These are phyloP conservation scores for Calonectria henricotiae DNA, from an alignment of 2,329 filamentous ascomycete species.

Conservation along the genomic window DNA sequence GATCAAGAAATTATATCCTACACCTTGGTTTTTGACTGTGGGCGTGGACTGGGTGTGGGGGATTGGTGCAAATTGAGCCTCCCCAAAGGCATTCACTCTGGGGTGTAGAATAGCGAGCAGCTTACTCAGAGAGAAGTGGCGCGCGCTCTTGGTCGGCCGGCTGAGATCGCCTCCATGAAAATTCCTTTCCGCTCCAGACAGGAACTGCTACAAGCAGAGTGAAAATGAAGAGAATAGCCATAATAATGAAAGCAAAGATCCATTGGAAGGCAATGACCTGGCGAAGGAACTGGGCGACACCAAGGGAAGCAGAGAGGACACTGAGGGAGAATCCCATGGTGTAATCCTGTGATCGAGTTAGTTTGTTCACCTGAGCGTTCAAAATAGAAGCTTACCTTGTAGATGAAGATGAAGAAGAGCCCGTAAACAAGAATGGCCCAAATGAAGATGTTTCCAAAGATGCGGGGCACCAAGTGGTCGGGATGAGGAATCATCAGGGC, in stretches of 20 bases:
- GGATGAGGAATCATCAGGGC: conserved; percentile 84
- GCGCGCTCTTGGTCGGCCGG: conserved; percentile 72
- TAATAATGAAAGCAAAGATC: conserved; percentile 93
- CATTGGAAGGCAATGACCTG: conserved; percentile 87
- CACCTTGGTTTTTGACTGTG: conserved; percentile 11
- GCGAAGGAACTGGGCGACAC: conserved; percentile 82
- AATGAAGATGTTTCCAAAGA: conserved; percentile 90
- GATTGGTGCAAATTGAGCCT: background rate
- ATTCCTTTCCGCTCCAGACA: conserved; percentile 73
- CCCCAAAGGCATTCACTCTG: background rate
- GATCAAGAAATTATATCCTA: background rate
- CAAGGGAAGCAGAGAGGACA: conserved; percentile 81
- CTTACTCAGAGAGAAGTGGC: conserved; percentile 71
- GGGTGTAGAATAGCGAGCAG: conserved; percentile 19
- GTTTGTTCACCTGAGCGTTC: conserved; percentile 17
- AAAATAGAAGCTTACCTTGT: conserved; percentile 71
- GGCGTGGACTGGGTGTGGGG: background rate
- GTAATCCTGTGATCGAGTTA: conserved; percentile 68
- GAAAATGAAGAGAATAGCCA: conserved; percentile 80
- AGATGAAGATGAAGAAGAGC: conserved; percentile 80
- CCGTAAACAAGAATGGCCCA: conserved; percentile 88
- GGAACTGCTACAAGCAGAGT: conserved; percentile 78
- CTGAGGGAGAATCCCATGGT: conserved; percentile 87
- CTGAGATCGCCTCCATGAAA: conserved; percentile 65
- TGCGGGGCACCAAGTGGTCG: conserved; percentile 77